Evolutionary conservation across 1,284 basidiomycete genomes (phyloP).

Genomic region (Trichosporon sp.): DNA sequence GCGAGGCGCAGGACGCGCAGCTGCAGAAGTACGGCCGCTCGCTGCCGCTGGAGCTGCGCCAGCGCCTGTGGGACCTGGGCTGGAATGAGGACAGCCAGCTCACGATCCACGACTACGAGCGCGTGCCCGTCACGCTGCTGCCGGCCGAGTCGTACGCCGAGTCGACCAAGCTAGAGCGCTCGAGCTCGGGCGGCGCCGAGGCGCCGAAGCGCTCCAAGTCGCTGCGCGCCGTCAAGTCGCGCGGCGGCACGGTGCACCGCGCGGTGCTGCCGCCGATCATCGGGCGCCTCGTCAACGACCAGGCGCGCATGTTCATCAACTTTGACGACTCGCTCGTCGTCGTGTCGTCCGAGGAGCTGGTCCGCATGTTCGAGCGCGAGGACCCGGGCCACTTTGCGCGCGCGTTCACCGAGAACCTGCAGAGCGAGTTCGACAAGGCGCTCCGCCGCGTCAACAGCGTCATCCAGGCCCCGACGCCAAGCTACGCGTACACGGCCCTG

Average conservation of each 20-base stretch:
- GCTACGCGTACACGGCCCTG: slow-evolving; percentile 62
- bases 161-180: background rate
- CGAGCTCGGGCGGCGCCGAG: background rate
- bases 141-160: background rate
- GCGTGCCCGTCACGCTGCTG: slow-evolving; percentile 34
- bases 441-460: slow-evolving; percentile 55
- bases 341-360: slow-evolving; percentile 57
- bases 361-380: slow-evolving; percentile 69
- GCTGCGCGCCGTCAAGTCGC: background rate
- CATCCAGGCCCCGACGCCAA: slow-evolving; percentile 59
- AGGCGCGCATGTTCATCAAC: slow-evolving; percentile 50
- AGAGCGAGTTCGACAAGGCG: slow-evolving; percentile 54
- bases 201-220: background rate
- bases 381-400: slow-evolving; percentile 61
- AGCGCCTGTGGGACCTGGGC: slow-evolving; percentile 42
- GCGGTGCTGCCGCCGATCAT: slow-evolving; percentile 35
- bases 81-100: slow-evolving; percentile 40
- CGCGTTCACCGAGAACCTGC: slow-evolving; percentile 60
- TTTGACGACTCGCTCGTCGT: slow-evolving; percentile 59
- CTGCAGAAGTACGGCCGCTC: slow-evolving; percentile 37
- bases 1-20: slow-evolving; percentile 39
- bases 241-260: slow-evolving; percentile 8
- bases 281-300: slow-evolving; percentile 25
- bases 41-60: slow-evolving; percentile 40
- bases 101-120: slow-evolving; percentile 29